Evolutionary conservation across 2,329 filamentous ascomycete species (phyloP).

Genomic region (Immersiporthe knoxdaviesiana): DNA sequence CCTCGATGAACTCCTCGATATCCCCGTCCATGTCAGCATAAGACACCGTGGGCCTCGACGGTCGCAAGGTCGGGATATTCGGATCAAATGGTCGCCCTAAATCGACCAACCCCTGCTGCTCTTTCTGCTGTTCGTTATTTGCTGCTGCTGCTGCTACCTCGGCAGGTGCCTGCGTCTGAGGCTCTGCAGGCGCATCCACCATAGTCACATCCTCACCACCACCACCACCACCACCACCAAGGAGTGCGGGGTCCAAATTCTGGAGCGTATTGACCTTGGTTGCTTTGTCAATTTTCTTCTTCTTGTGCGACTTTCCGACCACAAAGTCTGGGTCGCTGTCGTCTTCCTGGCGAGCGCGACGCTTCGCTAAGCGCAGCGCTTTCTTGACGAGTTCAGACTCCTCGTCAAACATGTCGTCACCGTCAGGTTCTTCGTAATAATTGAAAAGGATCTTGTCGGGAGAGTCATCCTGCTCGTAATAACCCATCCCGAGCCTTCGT

Average conservation of each 20-base stretch:
- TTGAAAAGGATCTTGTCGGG: constrained; percentile 64
- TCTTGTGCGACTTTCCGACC: constrained; percentile 47
- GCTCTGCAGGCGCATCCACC: constrained; percentile 28
- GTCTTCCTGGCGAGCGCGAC: constrained; percentile 55
- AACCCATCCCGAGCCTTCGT: constrained; percentile 61
- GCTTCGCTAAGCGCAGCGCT: constrained; percentile 56
- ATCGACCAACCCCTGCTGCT: constrained; percentile 18
- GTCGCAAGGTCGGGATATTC: constrained; percentile 53
- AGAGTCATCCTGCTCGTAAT: constrained; percentile 62
- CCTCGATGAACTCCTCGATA: constrained; percentile 49
- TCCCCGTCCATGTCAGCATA: constrained; percentile 53
- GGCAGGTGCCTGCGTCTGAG: constrained; percentile 17
- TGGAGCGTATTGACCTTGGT: constrained; percentile 41
- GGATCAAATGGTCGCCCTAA: constrained; percentile 43
- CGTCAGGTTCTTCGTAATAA: constrained; percentile 57
- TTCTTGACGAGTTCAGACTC: constrained; percentile 60
- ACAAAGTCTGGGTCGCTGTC: constrained; percentile 60
- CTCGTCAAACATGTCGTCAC: constrained; percentile 42
- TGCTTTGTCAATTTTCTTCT: constrained; percentile 42
- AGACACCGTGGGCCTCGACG: constrained; percentile 55
- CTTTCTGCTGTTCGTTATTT: constrained; percentile 14
- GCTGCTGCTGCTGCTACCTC: constrained; percentile 19
- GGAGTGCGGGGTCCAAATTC: constrained; percentile 59
- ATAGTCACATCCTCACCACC: constrained; percentile 30
- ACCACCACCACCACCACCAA: constrained; percentile 21